Percentiles rank a stretch among this genome's conserved stretches.
Evolutionary conservation across 176 grass and related monocot species (phyloP).

Genomic region (Ensete ventricosum): DNA sequence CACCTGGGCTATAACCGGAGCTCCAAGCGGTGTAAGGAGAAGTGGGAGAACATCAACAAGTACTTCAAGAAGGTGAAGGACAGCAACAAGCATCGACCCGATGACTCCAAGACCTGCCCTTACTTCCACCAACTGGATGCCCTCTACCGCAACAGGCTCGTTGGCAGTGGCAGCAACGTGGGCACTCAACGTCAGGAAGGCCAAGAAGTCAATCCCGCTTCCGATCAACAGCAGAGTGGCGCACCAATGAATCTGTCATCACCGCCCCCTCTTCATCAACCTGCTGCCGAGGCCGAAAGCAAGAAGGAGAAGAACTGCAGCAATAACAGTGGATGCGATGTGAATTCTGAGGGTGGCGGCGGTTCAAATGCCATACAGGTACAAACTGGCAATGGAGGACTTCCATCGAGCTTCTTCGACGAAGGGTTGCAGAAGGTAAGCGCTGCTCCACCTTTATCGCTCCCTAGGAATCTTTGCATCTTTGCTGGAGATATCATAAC

Average conservation of each 20-base stretch:
- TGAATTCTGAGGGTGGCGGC: neutral
- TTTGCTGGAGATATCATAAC: no score
- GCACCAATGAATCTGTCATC: neutral
- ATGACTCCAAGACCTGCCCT: slow-evolving; percentile 6
- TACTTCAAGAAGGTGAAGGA: slow-evolving; percentile 8
- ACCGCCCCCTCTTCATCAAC: neutral
- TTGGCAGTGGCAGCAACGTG: neutral
- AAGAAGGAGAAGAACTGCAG: neutral
- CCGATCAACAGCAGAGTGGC: neutral
- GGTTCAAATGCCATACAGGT: neutral
- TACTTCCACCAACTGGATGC: slow-evolving; percentile 7
- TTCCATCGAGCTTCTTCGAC: slow-evolving; percentile 5
- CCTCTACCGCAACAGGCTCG: neutral
- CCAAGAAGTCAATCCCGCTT: neutral
- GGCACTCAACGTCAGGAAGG: neutral
- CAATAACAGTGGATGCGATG: neutral
- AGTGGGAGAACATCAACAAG: slow-evolving; percentile 6
- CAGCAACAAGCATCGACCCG: neutral
- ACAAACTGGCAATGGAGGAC: neutral
- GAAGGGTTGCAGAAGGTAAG: slow-evolving; percentile 16
- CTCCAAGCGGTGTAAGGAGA: neutral
- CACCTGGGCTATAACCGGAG: neutral
- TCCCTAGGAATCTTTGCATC: no score
- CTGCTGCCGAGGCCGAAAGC: neutral
- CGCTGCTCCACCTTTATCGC: no score